A percentile compares a stretch with the other conserved stretches of the same genome.
phyloP scores from a whole-genome alignment of 2,329 filamentous ascomycete genomes.

The Claviceps sorghi region DNA sequence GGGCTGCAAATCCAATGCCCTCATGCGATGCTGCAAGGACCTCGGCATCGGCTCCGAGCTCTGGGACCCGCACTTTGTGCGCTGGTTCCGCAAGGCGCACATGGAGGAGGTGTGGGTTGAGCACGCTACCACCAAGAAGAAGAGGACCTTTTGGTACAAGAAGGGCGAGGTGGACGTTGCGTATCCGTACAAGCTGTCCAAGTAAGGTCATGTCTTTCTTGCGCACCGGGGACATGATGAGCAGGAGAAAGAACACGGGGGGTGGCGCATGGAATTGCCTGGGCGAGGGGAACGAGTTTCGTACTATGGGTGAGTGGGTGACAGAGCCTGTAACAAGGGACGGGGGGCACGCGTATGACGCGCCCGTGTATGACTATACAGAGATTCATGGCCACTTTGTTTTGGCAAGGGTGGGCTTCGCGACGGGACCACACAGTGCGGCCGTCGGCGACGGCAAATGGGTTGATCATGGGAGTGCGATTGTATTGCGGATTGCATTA shows the following conservation, averaged over 20 bases:
- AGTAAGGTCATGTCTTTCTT: constrained; percentile 6
- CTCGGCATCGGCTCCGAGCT: constrained; percentile 86
- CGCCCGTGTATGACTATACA: neutral
- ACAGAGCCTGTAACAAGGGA: too few relatives aligned
- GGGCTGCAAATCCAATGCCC: constrained; percentile 91
- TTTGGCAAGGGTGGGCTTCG: neutral
- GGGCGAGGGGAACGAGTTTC: too few relatives aligned
- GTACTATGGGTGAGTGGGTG: too few relatives aligned
- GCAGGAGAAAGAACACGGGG: too few relatives aligned
- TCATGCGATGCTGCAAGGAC: constrained; percentile 98
- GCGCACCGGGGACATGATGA: too few relatives aligned
- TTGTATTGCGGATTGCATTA: too few relatives aligned
- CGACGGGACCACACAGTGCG: neutral
- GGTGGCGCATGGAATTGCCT: too few relatives aligned
- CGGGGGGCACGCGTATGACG: too few relatives aligned
- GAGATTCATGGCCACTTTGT: neutral
- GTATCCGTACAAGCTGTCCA: constrained; percentile 39
- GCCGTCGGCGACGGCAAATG: too few relatives aligned
- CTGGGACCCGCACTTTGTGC: constrained; percentile 89
- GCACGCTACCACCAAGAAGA: constrained; percentile 74
- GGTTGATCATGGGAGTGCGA: too few relatives aligned
- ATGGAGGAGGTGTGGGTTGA: constrained; percentile 80
- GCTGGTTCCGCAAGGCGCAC: constrained; percentile 60
- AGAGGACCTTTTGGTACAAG: constrained; percentile 70
- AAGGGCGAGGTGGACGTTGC: constrained; percentile 60